Percentiles rank a stretch among this genome's conserved stretches.
Evolutionary conservation across 176 grass and related monocot genomes (phyloP).

Genomic region (Metroxylon sagu): DNA sequence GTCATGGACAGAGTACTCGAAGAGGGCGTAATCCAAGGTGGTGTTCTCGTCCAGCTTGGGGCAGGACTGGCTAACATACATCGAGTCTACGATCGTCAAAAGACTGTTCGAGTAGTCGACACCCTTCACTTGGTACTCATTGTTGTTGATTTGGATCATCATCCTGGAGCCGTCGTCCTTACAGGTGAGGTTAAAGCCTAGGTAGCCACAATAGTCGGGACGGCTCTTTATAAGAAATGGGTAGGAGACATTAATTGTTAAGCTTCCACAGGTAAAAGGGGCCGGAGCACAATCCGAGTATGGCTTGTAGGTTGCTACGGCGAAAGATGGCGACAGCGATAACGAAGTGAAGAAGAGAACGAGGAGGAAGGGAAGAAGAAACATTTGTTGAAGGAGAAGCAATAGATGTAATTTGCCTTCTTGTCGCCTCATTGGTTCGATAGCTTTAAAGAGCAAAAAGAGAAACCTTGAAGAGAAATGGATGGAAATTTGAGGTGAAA

Average conservation of each 20-base stretch:
- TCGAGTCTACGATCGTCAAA: not conserved
- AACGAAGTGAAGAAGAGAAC: no score
- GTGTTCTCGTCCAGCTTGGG: not conserved
- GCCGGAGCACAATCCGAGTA: no score
- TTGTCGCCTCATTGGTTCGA: no score
- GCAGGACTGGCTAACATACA: fast-evolving
- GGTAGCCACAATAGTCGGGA: not conserved
- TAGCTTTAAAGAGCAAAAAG: no score
- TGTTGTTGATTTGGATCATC: not conserved
- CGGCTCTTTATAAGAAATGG: slow-evolving; percentile 22
- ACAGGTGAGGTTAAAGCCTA: slow-evolving; percentile 1
- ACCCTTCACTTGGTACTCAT: not conserved
- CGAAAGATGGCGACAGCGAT: no score
- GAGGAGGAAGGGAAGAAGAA: no score
- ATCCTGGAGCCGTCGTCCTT: not conserved
- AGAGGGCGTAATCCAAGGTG: not conserved
- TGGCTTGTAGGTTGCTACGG: no score
- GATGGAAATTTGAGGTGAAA: no score
- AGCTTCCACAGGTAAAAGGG: not conserved
- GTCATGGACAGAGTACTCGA: slow-evolving; percentile 1
- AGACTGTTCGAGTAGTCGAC: not conserved
- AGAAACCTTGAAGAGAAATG: no score
- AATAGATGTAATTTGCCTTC: no score
- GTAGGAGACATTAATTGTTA: not conserved
- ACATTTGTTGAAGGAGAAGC: no score